Conservation (phyloP, 495 filamentous ascomycete genomes). For the Aspergillus biplanus region DNA sequence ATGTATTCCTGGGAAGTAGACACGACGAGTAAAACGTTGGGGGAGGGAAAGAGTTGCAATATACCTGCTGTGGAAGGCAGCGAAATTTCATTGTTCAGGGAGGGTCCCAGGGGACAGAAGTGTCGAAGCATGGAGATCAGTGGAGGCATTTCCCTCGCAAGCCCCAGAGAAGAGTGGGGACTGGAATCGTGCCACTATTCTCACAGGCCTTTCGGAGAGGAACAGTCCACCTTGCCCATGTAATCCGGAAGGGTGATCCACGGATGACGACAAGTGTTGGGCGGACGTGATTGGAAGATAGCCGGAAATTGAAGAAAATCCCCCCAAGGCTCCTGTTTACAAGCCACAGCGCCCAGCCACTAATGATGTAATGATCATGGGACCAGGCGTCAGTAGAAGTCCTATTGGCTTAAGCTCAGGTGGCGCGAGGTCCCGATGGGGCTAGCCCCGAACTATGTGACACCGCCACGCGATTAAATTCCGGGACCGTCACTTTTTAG, state of each 20-base stretch:
- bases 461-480: constrained; percentile 7
- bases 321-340: neutral
- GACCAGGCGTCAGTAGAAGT: neutral
- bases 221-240: constrained; percentile 7
- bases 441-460: neutral
- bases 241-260: constrained; percentile 21
- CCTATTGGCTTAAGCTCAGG: neutral
- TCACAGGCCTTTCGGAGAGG: constrained; percentile 14
- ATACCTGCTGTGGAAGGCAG: constrained; percentile 21
- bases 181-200: neutral
- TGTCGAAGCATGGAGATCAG: constrained; percentile 20
- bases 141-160: constrained; percentile 13
- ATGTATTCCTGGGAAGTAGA: neutral
- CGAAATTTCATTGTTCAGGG: constrained; percentile 25
- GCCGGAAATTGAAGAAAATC: constrained; percentile 3
- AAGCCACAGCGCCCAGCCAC: constrained; percentile 15
- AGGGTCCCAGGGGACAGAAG: constrained; percentile 14
- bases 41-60: constrained; percentile 16
- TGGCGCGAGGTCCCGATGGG: neutral
- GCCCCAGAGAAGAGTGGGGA: constrained; percentile 3
- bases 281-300: neutral
- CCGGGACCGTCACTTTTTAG: neutral
- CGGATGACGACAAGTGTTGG: constrained; percentile 19
- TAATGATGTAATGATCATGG: constrained; percentile 12
- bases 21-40: neutral